Evolutionary conservation across 345 rosid genomes (phyloP), one percentile per base, ranked within the genome.

Genomic region (Barbarea vulgaris): DNA sequence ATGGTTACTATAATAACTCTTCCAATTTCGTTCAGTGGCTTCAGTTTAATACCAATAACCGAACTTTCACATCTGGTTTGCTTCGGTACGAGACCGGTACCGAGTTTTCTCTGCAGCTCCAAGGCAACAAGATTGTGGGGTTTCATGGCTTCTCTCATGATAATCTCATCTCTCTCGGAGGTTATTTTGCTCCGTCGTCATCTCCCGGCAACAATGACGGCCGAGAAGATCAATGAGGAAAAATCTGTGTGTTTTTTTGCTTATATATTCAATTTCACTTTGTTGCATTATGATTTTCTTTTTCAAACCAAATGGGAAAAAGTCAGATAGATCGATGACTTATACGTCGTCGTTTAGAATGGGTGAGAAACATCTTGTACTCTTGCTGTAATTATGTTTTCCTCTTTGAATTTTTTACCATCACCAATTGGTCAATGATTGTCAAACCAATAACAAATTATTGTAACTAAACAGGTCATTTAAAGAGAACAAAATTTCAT

Each of bases 221-320:
- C 46, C 7, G n/a, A 41, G 47, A 41, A 14, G 17, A 41, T 41
- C 47, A 5, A 14, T 41, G 47, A 41, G 18, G 47, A 41, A 41
- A 41, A 41, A 41, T 14, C 47, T 41, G 14, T 41, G 46, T 13
- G 12, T 24, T 24, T 11, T 11, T 37, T 37, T 37, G 12, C 14
- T 10, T 2, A 37, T 10, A 39, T 39, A 39, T 12, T 39, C 14
- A 3, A 37, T 37, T 37, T 37, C 14, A 11, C 42, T 37, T 37
- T 39, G n/a, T 39, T 73, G 70, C 52, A 53, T 42, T 31, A 64
- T 42, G 21, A 4, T 30, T 5, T 56, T 64, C 12, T 33, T 64
- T 73, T 31, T 64, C 57, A 55, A 42, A 31, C 30, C 19, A 28
- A 19, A 3, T 3, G 64, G 55, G 5, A 33, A n/a, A 13, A 2